These are phyloP conservation scores for Arctium minus DNA, from an alignment of 129 eudicot species.

Conservation along the genomic window DNA sequence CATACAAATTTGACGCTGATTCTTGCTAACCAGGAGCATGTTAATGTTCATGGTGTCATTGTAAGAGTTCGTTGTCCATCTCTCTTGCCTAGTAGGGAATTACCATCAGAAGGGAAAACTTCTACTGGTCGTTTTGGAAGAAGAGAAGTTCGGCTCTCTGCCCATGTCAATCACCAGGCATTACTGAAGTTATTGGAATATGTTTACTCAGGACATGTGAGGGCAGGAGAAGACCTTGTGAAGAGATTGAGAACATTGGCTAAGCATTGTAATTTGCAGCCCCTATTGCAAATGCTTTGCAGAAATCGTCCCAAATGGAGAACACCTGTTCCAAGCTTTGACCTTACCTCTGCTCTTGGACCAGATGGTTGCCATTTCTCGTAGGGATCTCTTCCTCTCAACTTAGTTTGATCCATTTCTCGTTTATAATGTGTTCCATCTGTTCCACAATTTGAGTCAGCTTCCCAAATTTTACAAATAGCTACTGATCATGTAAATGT, in stretches of 20 bases:
- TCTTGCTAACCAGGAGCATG: conserved; percentile 45
- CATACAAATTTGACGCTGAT: conserved; percentile 52
- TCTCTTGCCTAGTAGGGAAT: conserved; percentile 48
- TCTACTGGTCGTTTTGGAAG: conserved; percentile 9
- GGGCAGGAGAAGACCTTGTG: conserved; percentile 49
- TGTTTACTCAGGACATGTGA: conserved; percentile 67
- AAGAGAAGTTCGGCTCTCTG: conserved; percentile 57
- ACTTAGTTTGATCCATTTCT: background rate
- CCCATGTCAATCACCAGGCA: conserved; percentile 61
- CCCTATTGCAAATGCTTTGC: conserved; percentile 48
- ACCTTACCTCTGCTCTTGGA: conserved; percentile 68
- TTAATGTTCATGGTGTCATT: conserved; percentile 63
- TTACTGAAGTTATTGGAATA: conserved; percentile 66
- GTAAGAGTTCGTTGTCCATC: conserved; percentile 69
- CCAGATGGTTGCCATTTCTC: conserved; percentile 53
- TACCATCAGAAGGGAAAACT: conserved; percentile 20
- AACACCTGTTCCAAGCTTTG: conserved; percentile 50
- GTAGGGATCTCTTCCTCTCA: conserved; percentile 39
- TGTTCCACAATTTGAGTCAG: background rate
- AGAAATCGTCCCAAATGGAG: conserved; percentile 72
- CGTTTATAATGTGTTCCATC: background rate
- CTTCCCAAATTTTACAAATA: background rate
- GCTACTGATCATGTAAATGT: background rate
- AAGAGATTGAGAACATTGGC: conserved; percentile 66
- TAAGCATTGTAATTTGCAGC: conserved; percentile 66